phyloP scores from a whole-genome alignment of 1,284 basidiomycete genomes.

The Microbotryum violaceum region DNA sequence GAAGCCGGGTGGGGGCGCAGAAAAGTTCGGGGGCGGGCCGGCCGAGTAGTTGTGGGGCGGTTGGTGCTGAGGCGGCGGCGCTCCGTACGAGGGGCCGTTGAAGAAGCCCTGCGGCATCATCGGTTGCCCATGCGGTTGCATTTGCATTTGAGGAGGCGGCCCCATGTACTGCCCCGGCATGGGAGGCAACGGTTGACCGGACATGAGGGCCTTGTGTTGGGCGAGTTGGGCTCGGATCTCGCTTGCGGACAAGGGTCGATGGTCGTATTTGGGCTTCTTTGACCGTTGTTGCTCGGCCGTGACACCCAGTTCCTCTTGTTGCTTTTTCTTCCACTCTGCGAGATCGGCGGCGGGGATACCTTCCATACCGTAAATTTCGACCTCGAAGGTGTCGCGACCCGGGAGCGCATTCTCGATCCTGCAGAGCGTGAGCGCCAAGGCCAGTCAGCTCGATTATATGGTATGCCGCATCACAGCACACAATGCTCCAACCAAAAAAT shows the following conservation, averaged over 20 bases:
- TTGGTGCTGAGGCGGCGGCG: conserved; percentile 38
- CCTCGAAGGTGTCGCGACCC: conserved; percentile 92
- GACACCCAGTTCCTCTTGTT: conserved; percentile 83
- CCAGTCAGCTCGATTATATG: not conserved
- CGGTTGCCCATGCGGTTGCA: no score
- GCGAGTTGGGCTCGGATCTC: conserved; percentile 77
- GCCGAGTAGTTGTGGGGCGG: conserved; percentile 32
- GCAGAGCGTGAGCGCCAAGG: conserved; percentile 22
- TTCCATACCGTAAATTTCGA: conserved; percentile 99
- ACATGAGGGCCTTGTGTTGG: conserved; percentile 87
- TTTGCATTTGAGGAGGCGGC: not conserved
- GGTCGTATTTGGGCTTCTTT: conserved; percentile 69
- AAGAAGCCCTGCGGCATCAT: not conserved
- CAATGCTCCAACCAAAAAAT: not conserved
- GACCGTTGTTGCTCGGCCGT: conserved; percentile 57
- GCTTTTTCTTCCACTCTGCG: conserved; percentile 87
- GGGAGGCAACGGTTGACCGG: conserved; percentile 36
- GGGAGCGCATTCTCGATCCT: conserved; percentile 94
- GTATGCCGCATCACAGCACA: conserved; percentile 44
- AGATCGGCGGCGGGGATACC: conserved; percentile 91
- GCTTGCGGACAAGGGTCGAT: conserved; percentile 56
- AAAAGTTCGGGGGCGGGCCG: conserved; percentile 20
- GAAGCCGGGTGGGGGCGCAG: conserved; percentile 1
- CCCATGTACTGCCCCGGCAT: not conserved
- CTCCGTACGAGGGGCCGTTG: not conserved